Conservation (phyloP, 345 rosid genomes). For the Aethionema arabicum region DNA sequence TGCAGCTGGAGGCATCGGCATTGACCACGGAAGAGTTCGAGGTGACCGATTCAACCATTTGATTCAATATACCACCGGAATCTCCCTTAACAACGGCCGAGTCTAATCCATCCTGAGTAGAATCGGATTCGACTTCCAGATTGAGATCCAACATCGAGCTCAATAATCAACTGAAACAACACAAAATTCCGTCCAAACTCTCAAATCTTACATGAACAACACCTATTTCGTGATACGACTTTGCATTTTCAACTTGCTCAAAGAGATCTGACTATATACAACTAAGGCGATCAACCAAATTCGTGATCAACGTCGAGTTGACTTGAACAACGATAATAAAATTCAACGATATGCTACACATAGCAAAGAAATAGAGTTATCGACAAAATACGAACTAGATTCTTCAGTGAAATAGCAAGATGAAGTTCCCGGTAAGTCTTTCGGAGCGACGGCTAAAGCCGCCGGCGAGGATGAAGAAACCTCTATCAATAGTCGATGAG, state of each 20-base stretch:
- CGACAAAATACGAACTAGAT: too few species aligned
- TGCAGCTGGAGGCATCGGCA: conserved; percentile 56
- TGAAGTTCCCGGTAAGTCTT: too few species aligned
- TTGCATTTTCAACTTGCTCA: not conserved
- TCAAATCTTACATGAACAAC: not conserved
- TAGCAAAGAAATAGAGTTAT: too few species aligned
- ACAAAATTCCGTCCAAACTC: not conserved
- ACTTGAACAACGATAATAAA: not conserved
- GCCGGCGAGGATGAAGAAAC: not conserved
- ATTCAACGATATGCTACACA: not conserved
- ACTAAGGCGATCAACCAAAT: not conserved
- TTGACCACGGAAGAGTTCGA: conserved; percentile 87
- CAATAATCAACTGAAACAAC: not conserved
- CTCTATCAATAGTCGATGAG: not conserved
- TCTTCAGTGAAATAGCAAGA: too few species aligned
- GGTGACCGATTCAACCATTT: conserved; percentile 72
- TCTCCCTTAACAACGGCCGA: conserved; percentile 22
- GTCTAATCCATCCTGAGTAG: conserved; percentile 12
- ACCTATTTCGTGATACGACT: not conserved
- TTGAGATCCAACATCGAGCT: conserved; percentile 53
- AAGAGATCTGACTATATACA: not conserved
- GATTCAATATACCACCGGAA: conserved; percentile 31
- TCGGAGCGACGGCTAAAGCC: too few species aligned
- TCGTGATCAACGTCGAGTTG: not conserved
- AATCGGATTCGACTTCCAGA: conserved; percentile 31